Conservation (phyloP, 78 protist genomes). For the Reticulomyxa filosa region DNA sequence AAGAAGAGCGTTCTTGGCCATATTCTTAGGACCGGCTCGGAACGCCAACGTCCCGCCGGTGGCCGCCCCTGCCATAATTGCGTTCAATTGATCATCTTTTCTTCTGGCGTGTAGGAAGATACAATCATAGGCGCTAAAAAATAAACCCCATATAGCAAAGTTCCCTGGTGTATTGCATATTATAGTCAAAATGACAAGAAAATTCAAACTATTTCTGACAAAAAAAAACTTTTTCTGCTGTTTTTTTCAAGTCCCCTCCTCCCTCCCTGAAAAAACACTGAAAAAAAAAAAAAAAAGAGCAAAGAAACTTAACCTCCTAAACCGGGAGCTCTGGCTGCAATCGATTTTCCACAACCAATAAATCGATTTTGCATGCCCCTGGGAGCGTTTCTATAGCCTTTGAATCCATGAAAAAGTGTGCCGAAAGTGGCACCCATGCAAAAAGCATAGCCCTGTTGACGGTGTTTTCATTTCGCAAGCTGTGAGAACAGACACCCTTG, state of each 20-base stretch:
- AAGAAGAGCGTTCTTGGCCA: background rate
- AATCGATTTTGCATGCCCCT: constrained; percentile 15
- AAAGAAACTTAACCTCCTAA: constrained; percentile 10
- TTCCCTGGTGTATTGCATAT: no score
- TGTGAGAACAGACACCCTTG: no score
- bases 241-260: no score
- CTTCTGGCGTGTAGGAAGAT: background rate
- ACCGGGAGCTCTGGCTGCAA: constrained; percentile 7
- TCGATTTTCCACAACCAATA: background rate
- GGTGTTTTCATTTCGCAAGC: no score
- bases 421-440: constrained; percentile 26
- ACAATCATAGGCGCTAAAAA: constrained; percentile 38
- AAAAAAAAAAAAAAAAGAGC: no score
- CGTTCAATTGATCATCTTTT: constrained; percentile 32
- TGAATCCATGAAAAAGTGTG: constrained; percentile 7
- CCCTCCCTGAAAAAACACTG: no score
- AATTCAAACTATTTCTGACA: background rate
- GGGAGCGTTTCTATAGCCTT: constrained; percentile 20
- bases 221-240: background rate
- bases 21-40: constrained; percentile 8
- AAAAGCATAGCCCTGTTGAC: constrained; percentile 35
- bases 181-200: background rate
- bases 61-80: constrained; percentile 19
- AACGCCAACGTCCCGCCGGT: constrained; percentile 25
- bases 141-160: constrained; percentile 41